These are phyloP conservation scores for Pyrenophora seminiperda DNA, from an alignment of 2,329 filamentous ascomycete species.

Conservation along the genomic window DNA sequence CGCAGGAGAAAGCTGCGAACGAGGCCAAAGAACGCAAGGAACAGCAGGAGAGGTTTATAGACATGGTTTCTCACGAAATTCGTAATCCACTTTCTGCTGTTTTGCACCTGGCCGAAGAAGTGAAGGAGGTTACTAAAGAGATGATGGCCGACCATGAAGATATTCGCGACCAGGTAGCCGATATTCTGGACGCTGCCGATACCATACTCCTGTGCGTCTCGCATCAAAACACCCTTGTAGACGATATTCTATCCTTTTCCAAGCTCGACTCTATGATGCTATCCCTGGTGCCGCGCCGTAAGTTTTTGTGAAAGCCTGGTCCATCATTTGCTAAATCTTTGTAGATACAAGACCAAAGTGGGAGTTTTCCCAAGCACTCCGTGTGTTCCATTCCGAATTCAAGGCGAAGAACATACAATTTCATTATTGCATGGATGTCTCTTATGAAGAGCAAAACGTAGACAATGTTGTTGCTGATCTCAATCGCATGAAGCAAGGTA, in stretches of 20 bases:
- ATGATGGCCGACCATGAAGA: conserved; percentile 24
- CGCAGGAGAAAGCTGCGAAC: conserved; percentile 50
- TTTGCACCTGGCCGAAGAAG: conserved; percentile 52
- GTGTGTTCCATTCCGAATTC: conserved; percentile 50
- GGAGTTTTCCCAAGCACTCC: conserved; percentile 47
- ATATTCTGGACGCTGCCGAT: conserved; percentile 44
- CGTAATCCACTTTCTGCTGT: conserved; percentile 48
- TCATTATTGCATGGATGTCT: conserved; percentile 50
- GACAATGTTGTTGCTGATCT: conserved; percentile 48
- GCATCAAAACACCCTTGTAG: conserved; percentile 54
- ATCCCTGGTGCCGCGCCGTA: conserved; percentile 43
- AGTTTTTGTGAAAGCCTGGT: conserved; percentile 13
- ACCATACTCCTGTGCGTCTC: conserved; percentile 52
- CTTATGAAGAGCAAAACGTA: conserved; percentile 46
- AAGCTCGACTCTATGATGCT: conserved; percentile 56
- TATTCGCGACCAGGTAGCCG: conserved; percentile 28
- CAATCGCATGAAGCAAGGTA: conserved; percentile 47
- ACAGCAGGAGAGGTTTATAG: conserved; percentile 55
- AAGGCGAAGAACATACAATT: conserved; percentile 47
- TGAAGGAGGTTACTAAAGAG: conserved; percentile 43
- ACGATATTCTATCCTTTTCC: conserved; percentile 55
- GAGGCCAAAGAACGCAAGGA: conserved; percentile 53
- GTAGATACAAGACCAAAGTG: conserved; percentile 42
- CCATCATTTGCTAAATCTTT: conserved; percentile 3
- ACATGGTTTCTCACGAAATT: conserved; percentile 53